phyloP scores from a whole-genome alignment of 441 rosid genomes.

The Dalechampia spathulata region DNA sequence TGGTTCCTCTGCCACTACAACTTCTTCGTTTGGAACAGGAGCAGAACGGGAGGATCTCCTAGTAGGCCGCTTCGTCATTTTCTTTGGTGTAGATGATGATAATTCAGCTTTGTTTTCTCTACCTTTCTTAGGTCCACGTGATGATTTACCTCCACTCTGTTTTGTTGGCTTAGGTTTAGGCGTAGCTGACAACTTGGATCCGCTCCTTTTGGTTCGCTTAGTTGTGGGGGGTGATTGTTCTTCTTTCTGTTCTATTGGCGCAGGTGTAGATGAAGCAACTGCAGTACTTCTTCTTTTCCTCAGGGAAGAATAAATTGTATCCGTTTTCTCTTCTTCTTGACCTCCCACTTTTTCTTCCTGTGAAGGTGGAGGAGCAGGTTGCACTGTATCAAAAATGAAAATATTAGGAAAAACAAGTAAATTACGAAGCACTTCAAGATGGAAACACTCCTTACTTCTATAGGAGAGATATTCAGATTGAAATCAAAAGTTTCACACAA shows the following conservation, averaged over 20 bases:
- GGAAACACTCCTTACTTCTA: too few species aligned
- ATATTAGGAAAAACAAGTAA: not conserved
- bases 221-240: not conserved
- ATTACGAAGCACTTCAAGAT: too few species aligned
- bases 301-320: constrained; percentile 17
- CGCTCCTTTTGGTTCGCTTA: not conserved
- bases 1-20: constrained; percentile 19
- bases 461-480: too few species aligned
- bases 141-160: not conserved
- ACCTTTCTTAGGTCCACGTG: not conserved
- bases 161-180: not conserved
- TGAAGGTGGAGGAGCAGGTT: constrained; percentile 15
- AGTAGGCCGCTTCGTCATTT: constrained; percentile 28
- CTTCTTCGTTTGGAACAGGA: constrained; percentile 11
- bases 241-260: not conserved
- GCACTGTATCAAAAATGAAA: constrained; percentile 7
- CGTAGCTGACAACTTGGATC: not conserved
- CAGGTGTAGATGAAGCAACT: not conserved
- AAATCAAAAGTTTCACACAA: too few species aligned
- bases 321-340: constrained; percentile 21
- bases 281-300: constrained; percentile 21
- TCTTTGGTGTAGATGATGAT: constrained; percentile 28
- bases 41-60: constrained; percentile 13
- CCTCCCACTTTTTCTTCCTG: constrained; percentile 16
- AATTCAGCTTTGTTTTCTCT: constrained; percentile 5